Conservation (phyloP, 352 stramenopile species). For the Phytopythium sindhum region DNA sequence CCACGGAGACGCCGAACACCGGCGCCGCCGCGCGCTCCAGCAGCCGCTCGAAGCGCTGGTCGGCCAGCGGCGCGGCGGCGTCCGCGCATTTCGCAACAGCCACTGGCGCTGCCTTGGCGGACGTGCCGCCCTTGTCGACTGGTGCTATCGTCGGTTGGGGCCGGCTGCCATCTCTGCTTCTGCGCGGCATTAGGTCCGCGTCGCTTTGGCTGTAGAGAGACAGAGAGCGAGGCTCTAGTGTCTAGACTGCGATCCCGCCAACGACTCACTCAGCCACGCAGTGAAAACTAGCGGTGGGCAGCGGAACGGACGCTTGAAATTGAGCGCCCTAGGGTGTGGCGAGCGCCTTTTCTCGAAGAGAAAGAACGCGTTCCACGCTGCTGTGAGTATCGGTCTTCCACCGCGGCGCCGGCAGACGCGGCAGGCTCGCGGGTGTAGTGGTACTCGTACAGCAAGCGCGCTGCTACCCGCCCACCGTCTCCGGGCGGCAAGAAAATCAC, state of each 20-base stretch:
- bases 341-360: not conserved
- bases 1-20: conserved; percentile 32
- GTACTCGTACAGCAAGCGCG: not conserved
- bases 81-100: not conserved
- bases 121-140: not conserved
- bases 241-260: not conserved
- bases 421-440: not conserved
- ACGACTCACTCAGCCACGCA: not conserved
- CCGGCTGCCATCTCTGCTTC: not conserved
- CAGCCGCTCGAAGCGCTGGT: conserved; percentile 18
- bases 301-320: too few relatives aligned
- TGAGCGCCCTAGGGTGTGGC: too few relatives aligned
- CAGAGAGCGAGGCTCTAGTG: not conserved
- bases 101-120: not conserved
- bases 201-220: not conserved
- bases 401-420: not conserved
- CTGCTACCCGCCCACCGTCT: too few relatives aligned
- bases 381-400: not conserved
- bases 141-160: not conserved
- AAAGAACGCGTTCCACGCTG: not conserved
- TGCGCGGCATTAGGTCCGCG: not conserved
- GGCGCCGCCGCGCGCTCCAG: conserved; percentile 55
- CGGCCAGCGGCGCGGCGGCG: not conserved
- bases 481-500: not conserved
- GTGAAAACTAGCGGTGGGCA: too few relatives aligned